Evolutionary conservation across 2,329 filamentous ascomycete genomes (phyloP).

Genomic region (Talaromyces pinophilus): DNA sequence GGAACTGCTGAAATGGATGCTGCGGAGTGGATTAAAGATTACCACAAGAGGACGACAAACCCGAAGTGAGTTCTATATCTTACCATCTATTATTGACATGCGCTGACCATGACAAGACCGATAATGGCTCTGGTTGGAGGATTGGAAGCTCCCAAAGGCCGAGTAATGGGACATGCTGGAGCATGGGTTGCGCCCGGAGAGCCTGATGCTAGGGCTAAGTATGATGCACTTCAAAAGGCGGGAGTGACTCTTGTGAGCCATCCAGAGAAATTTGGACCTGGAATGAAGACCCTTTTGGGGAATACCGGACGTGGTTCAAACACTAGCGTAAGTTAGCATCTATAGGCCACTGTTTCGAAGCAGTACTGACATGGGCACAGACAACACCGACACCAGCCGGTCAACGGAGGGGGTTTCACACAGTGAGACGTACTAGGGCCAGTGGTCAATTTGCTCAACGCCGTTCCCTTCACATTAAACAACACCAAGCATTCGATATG

Average conservation of each 20-base stretch:
- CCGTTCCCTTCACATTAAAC: conserved; percentile 58
- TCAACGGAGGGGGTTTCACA: conserved; percentile 57
- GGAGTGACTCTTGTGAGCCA: conserved; percentile 73
- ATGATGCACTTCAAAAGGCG: conserved; percentile 63
- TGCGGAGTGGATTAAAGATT: conserved; percentile 71
- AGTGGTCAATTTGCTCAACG: conserved; percentile 38
- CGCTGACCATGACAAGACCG: conserved; percentile 52
- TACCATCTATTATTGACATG: background rate
- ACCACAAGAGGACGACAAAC: conserved; percentile 56
- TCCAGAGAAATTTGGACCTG: conserved; percentile 71
- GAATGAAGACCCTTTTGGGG: conserved; percentile 63
- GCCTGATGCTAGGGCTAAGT: conserved; percentile 65
- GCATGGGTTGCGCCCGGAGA: conserved; percentile 70
- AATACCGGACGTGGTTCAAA: conserved; percentile 35
- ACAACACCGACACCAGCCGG: conserved; percentile 27
- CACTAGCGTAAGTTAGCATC: conserved; percentile 27
- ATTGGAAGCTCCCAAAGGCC: conserved; percentile 61
- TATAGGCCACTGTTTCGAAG: conserved; percentile 20
- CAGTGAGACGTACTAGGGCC: conserved; percentile 34
- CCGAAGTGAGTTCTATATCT: conserved; percentile 59
- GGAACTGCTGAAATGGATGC: conserved; percentile 70
- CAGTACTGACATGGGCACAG: conserved; percentile 25
- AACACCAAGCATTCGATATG: conserved; percentile 57
- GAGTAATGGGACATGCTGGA: conserved; percentile 78
- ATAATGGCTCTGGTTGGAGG: conserved; percentile 73